Conservation (phyloP, 768 basidiomycete species). For the Termitomyces sp. region DNA sequence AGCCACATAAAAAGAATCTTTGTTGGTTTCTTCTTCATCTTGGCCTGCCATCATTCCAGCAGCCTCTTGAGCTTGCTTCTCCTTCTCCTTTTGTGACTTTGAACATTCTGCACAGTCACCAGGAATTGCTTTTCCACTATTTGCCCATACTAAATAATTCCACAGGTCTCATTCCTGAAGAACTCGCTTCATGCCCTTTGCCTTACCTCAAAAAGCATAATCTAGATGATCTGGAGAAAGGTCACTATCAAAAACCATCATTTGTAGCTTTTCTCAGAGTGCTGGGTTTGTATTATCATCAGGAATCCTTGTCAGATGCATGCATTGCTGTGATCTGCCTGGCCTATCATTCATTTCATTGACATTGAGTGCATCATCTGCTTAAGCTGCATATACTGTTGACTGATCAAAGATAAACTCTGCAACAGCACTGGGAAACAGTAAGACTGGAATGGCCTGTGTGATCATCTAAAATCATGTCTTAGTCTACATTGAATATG, state of each 20-base stretch:
- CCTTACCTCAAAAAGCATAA: constrained; percentile 4
- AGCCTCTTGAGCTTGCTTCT: neutral
- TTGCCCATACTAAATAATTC: neutral
- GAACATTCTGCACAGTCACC: neutral
- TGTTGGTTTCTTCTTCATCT: neutral
- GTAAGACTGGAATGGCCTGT: neutral
- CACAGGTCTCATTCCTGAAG: constrained; percentile 6
- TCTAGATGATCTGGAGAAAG: neutral
- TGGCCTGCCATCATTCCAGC: neutral
- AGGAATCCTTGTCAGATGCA: constrained; percentile 16
- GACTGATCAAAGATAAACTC: constrained; percentile 18
- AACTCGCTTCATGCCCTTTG: constrained; percentile 10
- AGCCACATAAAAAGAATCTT: neutral
- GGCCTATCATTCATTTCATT: constrained; percentile 20
- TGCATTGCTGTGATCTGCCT: constrained; percentile 13
- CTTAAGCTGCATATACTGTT: constrained; percentile 16
- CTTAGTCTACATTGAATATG: neutral
- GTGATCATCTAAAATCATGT: neutral
- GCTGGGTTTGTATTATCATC: constrained; percentile 14
- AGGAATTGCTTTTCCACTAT: neutral
- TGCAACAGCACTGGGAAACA: constrained; percentile 5
- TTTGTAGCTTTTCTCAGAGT: constrained; percentile 13
- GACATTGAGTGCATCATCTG: constrained; percentile 15
- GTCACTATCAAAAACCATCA: constrained; percentile 5
- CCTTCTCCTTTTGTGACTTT: neutral